Conservation (phyloP, 1,139 yeast species). For the Sugiyamaella grinbergsii region DNA sequence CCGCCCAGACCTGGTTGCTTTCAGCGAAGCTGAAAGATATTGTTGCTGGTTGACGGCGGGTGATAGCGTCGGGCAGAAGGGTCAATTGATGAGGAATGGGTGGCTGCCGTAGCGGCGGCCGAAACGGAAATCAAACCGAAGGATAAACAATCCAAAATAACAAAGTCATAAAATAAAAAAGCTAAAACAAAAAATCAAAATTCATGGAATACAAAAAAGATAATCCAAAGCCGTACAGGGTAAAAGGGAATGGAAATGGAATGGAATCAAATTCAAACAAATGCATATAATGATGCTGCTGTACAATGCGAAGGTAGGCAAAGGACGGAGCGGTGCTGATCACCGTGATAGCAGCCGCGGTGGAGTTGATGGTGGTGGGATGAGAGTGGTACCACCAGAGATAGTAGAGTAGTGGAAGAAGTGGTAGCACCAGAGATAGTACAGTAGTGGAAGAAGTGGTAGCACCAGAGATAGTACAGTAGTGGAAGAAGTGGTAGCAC, state of each 20-base stretch:
- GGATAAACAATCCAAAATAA: slow-evolving; percentile 1
- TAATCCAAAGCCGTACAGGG: no score
- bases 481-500: no score
- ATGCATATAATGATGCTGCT: slow-evolving; percentile 1
- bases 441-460: no score
- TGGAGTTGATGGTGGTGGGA: neutral
- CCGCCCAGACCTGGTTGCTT: neutral
- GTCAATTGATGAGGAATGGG: no score
- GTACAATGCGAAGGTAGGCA: slow-evolving; percentile 8
- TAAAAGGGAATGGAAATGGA: no score
- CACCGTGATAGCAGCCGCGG: neutral
- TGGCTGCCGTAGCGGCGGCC: neutral
- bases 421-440: neutral
- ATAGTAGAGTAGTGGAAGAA: neutral
- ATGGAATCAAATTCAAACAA: neutral
- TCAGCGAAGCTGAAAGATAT: no score
- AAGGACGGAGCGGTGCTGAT: no score
- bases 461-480: no score
- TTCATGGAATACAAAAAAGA: neutral
- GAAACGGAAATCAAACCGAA: neutral
- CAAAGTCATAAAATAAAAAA: slow-evolving; percentile 7
- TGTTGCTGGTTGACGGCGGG: no score
- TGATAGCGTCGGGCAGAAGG: neutral
- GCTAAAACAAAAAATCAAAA: neutral
- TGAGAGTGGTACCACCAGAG: no score